Evolutionary conservation across 202 grass and related monocot genomes (phyloP), one percentile per base, ranked within the genome.

Genomic region (Eragrostis tef): DNA sequence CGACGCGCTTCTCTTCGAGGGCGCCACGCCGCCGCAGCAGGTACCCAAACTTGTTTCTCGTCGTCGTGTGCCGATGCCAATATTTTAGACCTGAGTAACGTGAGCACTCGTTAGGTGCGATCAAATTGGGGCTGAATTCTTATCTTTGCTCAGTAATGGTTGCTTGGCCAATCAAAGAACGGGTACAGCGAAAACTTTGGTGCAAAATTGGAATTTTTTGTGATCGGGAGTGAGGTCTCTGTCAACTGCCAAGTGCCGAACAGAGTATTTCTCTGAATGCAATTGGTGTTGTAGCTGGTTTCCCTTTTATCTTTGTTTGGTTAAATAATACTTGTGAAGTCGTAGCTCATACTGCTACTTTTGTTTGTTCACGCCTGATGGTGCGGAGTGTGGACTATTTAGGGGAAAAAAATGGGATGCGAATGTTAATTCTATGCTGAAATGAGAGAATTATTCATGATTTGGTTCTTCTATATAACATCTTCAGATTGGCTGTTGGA

Each of bases 1-100:
- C 11, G 93, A 99, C 61, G 96, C 93, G 22, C 57, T 99, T 85
- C 79, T 99, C 12, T 99, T 86, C 73, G 96, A 99, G 90, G 73
- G 67, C 34, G 88, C 76, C 20, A 90, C 74, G 61, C 93, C 93
- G 58, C 93, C 93, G 41, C 65, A 9, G 56, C 64, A 84, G 85
- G 93, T 95, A 65, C 84, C 78, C 4, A 2, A 2, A 12, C 0
- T 71, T 87, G 41, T 21, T 19, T 67, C 1, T 47, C 67, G 5
- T 47, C 67, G 5, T 78, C 10, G 9, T 29, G 19, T 20, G 48
- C 15, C 29, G 25, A 44, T 58, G 57, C 0, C 56, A 81, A 56
- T 39, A 36, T 63, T 76, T 11, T 25, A 3, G 3, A 57, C 57
- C 34, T 79, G 10, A 39, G 13, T 34, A 11, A 73, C 4, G 19